phyloP scores from a whole-genome alignment of 208 protist species.

The Novymonas esmeraldas region DNA sequence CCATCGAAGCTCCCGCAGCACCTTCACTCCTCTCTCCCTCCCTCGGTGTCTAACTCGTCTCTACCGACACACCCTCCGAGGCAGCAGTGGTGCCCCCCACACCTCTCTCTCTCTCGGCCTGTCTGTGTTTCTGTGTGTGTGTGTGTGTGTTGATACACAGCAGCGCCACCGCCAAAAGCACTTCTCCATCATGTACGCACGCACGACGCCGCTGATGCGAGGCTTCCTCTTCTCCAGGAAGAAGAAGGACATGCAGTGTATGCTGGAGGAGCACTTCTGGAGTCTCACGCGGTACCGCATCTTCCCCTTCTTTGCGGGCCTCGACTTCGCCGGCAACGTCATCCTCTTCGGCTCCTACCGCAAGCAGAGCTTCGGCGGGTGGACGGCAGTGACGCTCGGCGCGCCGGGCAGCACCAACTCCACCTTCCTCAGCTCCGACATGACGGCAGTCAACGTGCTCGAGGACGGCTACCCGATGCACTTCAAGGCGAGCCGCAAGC shows the following conservation, averaged over 20 bases:
- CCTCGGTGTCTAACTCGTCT: not conserved
- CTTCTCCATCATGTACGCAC: constrained; percentile 32
- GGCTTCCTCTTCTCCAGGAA: constrained; percentile 35
- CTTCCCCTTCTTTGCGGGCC: constrained; percentile 65
- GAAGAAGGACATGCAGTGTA: constrained; percentile 41
- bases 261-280: constrained; percentile 88
- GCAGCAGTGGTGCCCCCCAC: not conserved
- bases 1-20: not conserved
- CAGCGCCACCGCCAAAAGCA: too few relatives aligned
- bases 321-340: constrained; percentile 88
- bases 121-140: not conserved
- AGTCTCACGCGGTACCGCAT: constrained; percentile 88
- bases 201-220: constrained; percentile 21
- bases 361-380: constrained; percentile 79
- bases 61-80: not conserved
- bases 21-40: not conserved
- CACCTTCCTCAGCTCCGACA: constrained; percentile 67
- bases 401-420: constrained; percentile 42
- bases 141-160: too few relatives aligned
- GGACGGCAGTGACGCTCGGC: constrained; percentile 82
- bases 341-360: constrained; percentile 86
- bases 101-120: too few relatives aligned
- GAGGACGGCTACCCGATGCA: constrained; percentile 91
- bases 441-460: constrained; percentile 73
- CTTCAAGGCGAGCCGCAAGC: constrained; percentile 73